Percentiles rank a stretch among this genome's conserved stretches.
Conservation (phyloP, 805 yeast genomes). For the Pichia cabralensis region DNA sequence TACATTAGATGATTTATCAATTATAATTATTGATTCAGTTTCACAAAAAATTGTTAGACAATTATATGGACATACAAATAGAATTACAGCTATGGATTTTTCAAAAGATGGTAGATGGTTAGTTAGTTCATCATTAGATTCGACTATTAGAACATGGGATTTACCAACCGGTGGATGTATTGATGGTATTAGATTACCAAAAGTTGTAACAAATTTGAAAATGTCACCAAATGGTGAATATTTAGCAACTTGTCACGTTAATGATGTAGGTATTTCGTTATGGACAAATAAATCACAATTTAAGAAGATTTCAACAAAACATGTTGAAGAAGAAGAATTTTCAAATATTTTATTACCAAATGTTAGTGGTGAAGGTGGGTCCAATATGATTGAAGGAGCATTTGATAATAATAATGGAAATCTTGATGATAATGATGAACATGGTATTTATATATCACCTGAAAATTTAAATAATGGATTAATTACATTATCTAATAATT, state of each 20-base stretch:
- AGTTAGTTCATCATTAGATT: conserved; percentile 71
- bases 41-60: conserved; percentile 81
- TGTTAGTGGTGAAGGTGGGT: conserved; percentile 68
- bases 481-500: conserved; percentile 65
- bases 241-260: conserved; percentile 86
- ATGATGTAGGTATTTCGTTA: conserved; percentile 78
- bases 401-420: conserved; percentile 33
- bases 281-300: conserved; percentile 93
- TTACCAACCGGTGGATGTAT: conserved; percentile 94
- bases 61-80: conserved; percentile 79
- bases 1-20: conserved; percentile 76
- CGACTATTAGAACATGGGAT: conserved; percentile 93
- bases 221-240: conserved; percentile 84
- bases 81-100: conserved; percentile 81
- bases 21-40: conserved; percentile 71
- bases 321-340: conserved; percentile 65
- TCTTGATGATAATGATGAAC: conserved; percentile 9
- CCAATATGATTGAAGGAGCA: conserved; percentile 69
- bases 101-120: conserved; percentile 96
- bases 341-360: conserved; percentile 57
- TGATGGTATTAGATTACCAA: conserved; percentile 73
- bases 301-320: conserved; percentile 62
- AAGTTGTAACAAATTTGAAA: conserved; percentile 71
- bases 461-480: conserved; percentile 55
- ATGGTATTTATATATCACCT: conserved; percentile 37